Evolutionary conservation across 257 asterid genomes (phyloP), one percentile per base, ranked within the genome.

Genomic region (Nyctanthes arbortristis): DNA sequence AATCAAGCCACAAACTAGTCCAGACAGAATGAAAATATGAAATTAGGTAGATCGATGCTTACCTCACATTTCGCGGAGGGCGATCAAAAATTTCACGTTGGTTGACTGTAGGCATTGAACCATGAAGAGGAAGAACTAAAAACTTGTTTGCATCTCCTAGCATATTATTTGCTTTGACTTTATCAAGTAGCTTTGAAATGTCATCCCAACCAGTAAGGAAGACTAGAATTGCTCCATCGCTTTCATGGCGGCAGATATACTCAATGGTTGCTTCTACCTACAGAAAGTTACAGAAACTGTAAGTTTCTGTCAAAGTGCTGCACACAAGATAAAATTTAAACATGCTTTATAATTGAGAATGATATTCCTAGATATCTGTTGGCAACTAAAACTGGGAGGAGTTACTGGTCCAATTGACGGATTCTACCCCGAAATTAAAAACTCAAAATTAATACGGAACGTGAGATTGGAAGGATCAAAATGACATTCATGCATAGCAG

Each of bases 171-270:
- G 71, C 91, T 81, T 78, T 91, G 79, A 91, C 76, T 76, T 81
- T 89, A 73, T 91, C 96, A 72, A 76, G 87, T 79, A 93, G 82
- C 85, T 91, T 91, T 55, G 99, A 87, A 63, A 93, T 93, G 59
- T 93, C 99, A 81, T 91, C 97, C 97, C 99, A 93, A 62, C 99
- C 99, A 62, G 96, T 78, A 40, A 93, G 91, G 85, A 93, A 93
- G 65, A 93, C 97, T 73, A 93, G 96, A 75, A 93, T 81, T 47
- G 99, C 99, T 57, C 97, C 99, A 72, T 77, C 77, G 77, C 86
- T 88, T 82, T 89, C 99, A 77, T 79, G 75, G 75, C 90, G 84
- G 79, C 99, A 89, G 65, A 93, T 89, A 77, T 87, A 80, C 73
- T 91, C 93, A 40, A 91, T 83, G 29, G 95, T 76, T 68, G 97